Evolutionary conservation across 2,329 filamentous ascomycete genomes (phyloP).

Genomic region (Talaromyces rugulosus): DNA sequence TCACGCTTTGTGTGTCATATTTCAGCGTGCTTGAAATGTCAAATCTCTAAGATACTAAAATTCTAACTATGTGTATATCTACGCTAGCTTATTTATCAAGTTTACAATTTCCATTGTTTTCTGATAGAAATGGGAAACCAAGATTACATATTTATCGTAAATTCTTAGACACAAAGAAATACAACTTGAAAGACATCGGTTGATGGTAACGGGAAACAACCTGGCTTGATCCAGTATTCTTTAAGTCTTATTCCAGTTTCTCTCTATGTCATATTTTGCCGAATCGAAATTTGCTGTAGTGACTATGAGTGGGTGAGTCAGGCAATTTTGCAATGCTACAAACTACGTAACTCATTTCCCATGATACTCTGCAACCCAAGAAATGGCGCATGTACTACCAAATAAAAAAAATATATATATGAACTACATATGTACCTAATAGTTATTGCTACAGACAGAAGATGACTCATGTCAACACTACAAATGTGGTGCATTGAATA

Average conservation of each 20-base stretch:
- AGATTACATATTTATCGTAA: too few species aligned
- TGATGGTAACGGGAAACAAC: not conserved
- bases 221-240: not conserved
- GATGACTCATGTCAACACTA: too few species aligned
- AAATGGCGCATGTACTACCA: not conserved
- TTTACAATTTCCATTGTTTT: too few species aligned
- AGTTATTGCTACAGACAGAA: too few species aligned
- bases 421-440: too few species aligned
- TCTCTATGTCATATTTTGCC: not conserved
- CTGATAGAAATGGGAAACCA: too few species aligned
- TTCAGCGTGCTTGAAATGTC: not conserved
- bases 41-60: not conserved
- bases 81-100: too few species aligned
- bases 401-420: not conserved
- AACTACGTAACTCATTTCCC: not conserved
- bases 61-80: not conserved
- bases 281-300: not conserved
- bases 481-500: too few species aligned
- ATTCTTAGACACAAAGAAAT: too few species aligned
- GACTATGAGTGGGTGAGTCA: not conserved
- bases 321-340: not conserved
- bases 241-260: not conserved
- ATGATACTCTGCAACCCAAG: not conserved
- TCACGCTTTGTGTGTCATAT: not conserved
- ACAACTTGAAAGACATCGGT: too few species aligned